Evolutionary conservation across 31 red algal species (phyloP), one percentile per base, ranked within the genome.

Genomic region (Porphyra umbilicalis): DNA sequence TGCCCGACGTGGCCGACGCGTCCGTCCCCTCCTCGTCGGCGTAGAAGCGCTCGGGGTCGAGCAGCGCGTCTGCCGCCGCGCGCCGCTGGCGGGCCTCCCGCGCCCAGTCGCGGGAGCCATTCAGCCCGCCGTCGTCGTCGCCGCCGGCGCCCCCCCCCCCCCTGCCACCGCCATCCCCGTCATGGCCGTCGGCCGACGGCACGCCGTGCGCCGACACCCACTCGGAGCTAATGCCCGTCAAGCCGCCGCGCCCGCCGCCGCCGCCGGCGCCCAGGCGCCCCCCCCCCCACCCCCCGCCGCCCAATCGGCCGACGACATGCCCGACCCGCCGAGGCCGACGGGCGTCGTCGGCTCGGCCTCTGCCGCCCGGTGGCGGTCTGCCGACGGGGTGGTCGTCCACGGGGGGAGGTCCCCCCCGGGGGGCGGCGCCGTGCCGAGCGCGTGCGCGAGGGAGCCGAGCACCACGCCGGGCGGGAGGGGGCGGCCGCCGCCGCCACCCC

Each of bases 211-310:
- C 57, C 57, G 57, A 0, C 57, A 71, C 35, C 75, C 83, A 92
- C 77, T 92, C 85, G 35, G 74, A 40, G 35, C 90, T 92, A 76
- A 85, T 87, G 18, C 77, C 77, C 18, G 77, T 1, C 30, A 78
- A 30, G 33, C n/a, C 18, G 77, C 15, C 18, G 33, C 34, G 18
- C 25, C 77, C 0, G 2, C 20, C 33, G 18, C 35, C 34, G 2
- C 35, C 33, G 11, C 10, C 9, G 0, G 18, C n/a, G n/a, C 35
- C 2, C 77, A 16, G n/a, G 16, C 34, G 14, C 77, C 34, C 20
- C 35, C 14, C 2, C 13, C 77, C 6, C 77, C 33, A 18, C 77
- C 33, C 18, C 34, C 77, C 34, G n/a, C n/a, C 10, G 77, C 35
- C 34, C 77, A 78, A 25, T 78, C 77, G 20, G 35, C 9, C 18